These are phyloP conservation scores for Mucor ambiguus DNA, from an alignment of 371 early-diverging fungal genomes.

Conservation along the genomic window DNA sequence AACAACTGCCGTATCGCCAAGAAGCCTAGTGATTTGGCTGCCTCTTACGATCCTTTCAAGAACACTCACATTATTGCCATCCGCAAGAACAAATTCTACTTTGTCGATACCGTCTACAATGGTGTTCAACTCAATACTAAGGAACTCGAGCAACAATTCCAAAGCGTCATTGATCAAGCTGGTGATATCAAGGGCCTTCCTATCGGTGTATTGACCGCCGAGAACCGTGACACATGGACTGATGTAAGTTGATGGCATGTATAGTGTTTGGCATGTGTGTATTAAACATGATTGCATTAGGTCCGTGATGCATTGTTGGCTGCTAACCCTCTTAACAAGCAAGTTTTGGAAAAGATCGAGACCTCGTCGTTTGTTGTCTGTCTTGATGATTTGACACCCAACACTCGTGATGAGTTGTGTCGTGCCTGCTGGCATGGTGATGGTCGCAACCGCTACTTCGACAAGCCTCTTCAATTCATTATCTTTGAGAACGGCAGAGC, in stretches of 20 bases:
- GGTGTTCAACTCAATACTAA: conserved; percentile 82
- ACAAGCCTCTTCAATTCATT: conserved; percentile 92
- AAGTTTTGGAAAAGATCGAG: conserved; percentile 81
- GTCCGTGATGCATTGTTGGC: conserved; percentile 65
- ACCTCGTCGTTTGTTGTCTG: conserved; percentile 84
- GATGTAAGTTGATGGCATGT: conserved; percentile 56
- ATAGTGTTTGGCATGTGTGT: neutral
- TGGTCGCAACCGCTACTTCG: conserved; percentile 93
- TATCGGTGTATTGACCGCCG: conserved; percentile 88
- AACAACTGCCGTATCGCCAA: conserved; percentile 92
- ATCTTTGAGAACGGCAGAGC: conserved; percentile 96
- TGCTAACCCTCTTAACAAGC: conserved; percentile 69
- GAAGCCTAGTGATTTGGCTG: conserved; percentile 82
- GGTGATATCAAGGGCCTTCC: conserved; percentile 72
- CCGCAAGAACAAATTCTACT: conserved; percentile 90
- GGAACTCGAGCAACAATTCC: conserved; percentile 81
- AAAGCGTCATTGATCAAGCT: conserved; percentile 76
- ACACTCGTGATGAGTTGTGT: conserved; percentile 80
- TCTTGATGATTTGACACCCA: conserved; percentile 83
- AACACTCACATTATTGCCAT: conserved; percentile 87
- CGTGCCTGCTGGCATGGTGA: conserved; percentile 92
- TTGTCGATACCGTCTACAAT: conserved; percentile 72
- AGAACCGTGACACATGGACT: conserved; percentile 93
- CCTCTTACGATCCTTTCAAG: conserved; percentile 70
- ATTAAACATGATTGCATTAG: conserved; percentile 11